phyloP scores from a whole-genome alignment of 2,329 filamentous ascomycete genomes.

The Thelonectria blattea region DNA sequence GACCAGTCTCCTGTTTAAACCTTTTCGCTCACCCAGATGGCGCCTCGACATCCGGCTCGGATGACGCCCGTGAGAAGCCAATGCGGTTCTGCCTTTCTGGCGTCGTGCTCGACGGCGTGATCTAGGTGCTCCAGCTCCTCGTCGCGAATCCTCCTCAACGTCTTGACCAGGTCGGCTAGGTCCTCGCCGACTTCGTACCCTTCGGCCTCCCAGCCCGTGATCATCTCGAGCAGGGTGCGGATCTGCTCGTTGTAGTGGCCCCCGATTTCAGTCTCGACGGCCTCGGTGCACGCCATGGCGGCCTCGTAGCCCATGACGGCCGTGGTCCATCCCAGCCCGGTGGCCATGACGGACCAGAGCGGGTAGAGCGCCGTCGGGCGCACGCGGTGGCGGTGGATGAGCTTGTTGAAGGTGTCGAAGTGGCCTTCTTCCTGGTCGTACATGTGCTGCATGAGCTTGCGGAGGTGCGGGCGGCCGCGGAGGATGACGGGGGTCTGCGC shows the following conservation, averaged over 20 bases:
- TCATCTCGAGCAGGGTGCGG: slow-evolving; percentile 79
- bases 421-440: slow-evolving; percentile 94
- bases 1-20: slow-evolving; percentile 52
- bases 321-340: slow-evolving; percentile 85
- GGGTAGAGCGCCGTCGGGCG: slow-evolving; percentile 94
- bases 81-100: slow-evolving; percentile 87
- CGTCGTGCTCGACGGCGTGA: slow-evolving; percentile 91
- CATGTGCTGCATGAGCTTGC: slow-evolving; percentile 95
- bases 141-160: slow-evolving; percentile 84
- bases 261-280: slow-evolving; percentile 97
- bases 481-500: slow-evolving; percentile 85
- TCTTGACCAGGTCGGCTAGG: slow-evolving; percentile 72
- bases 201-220: slow-evolving; percentile 72
- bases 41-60: slow-evolving; percentile 85
- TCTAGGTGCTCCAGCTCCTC: slow-evolving; percentile 98
- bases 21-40: slow-evolving; percentile 88
- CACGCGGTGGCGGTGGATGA: slow-evolving; percentile 85
- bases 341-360: slow-evolving; percentile 81
- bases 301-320: slow-evolving; percentile 89
- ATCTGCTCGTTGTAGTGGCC: slow-evolving; percentile 96
- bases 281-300: slow-evolving; percentile 98
- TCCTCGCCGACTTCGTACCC: slow-evolving; percentile 85
- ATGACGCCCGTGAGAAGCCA: slow-evolving; percentile 88
- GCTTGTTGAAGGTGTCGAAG: slow-evolving; percentile 81
- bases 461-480: slow-evolving; percentile 82